A percentile compares a stretch with the other conserved stretches of the same genome.
Evolutionary conservation across 495 filamentous ascomycete genomes (phyloP).

Genomic region (Chaetomium tenue): DNA sequence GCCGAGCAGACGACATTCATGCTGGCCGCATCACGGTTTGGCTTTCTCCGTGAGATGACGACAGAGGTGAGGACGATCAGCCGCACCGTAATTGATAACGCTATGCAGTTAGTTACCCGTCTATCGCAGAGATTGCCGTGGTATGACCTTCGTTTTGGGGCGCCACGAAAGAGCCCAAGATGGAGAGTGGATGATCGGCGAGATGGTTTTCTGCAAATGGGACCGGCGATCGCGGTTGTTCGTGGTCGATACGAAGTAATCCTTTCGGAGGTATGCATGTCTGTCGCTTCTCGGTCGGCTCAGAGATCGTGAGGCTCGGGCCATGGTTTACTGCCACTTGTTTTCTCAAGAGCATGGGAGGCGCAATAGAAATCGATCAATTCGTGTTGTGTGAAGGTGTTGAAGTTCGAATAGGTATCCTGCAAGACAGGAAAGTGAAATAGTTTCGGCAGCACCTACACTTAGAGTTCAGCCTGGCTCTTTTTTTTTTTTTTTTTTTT

Average conservation of each 20-base stretch:
- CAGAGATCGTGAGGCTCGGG: not conserved
- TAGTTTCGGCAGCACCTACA: too few relatives aligned
- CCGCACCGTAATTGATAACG: not conserved
- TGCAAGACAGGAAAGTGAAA: too few relatives aligned
- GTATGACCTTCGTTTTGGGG: too few relatives aligned
- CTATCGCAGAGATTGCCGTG: not conserved
- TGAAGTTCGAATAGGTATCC: too few relatives aligned
- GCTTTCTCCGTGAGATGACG: constrained; percentile 5
- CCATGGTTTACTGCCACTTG: not conserved
- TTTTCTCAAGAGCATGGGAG: not conserved
- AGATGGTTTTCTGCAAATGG: not conserved
- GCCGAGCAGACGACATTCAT: constrained; percentile 2
- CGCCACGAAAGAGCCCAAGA: too few relatives aligned
- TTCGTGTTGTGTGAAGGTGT: too few relatives aligned
- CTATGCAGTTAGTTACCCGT: not conserved
- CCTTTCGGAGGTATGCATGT: not conserved
- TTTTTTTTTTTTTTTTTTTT: too few relatives aligned
- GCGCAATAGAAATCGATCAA: too few relatives aligned
- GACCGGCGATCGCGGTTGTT: not conserved
- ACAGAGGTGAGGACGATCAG: not conserved
- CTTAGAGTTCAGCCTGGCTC: too few relatives aligned
- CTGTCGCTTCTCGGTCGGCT: not conserved
- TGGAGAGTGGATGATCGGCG: too few relatives aligned
- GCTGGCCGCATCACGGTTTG: constrained; percentile 5
- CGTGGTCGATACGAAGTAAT: constrained; percentile 3